A percentile compares a stretch with the other conserved stretches of the same genome.
Evolutionary conservation across 1,284 basidiomycete species (phyloP).

Genomic region (Coniophora puteana): DNA sequence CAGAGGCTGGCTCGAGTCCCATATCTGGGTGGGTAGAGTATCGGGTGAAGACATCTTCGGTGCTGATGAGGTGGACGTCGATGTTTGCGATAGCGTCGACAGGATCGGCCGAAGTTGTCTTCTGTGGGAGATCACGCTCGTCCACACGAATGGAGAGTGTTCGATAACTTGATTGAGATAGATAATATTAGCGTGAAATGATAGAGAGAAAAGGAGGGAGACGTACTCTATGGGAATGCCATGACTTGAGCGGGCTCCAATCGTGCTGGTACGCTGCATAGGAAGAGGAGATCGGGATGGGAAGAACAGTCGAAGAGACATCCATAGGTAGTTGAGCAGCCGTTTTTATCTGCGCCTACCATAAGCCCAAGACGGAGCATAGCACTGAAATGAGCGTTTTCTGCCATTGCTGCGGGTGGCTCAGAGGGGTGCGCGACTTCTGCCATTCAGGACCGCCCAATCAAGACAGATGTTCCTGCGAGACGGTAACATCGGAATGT

Average conservation of each 20-base stretch:
- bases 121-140: slow-evolving; percentile 17
- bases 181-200: neutral
- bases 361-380: neutral
- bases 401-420: no score
- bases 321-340: neutral
- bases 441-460: no score
- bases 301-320: neutral
- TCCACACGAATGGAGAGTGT: slow-evolving; percentile 40
- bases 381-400: slow-evolving; percentile 4
- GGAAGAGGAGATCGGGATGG: no score
- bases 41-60: slow-evolving; percentile 34
- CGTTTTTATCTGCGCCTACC: neutral
- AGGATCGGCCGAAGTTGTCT: slow-evolving; percentile 20
- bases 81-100: slow-evolving; percentile 32
- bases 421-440: no score
- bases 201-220: neutral
- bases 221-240: slow-evolving; percentile 29
- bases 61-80: slow-evolving; percentile 36
- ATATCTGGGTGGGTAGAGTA: slow-evolving; percentile 33
- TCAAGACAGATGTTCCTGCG: no score
- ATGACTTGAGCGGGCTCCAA: no score
- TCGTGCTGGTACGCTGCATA: no score
- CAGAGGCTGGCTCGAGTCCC: slow-evolving; percentile 37
- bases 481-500: no score
- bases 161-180: slow-evolving; percentile 30